These are phyloP conservation scores for Babesia caballi DNA, from an alignment of 169 alveolate genomes.

Conservation along the genomic window DNA sequence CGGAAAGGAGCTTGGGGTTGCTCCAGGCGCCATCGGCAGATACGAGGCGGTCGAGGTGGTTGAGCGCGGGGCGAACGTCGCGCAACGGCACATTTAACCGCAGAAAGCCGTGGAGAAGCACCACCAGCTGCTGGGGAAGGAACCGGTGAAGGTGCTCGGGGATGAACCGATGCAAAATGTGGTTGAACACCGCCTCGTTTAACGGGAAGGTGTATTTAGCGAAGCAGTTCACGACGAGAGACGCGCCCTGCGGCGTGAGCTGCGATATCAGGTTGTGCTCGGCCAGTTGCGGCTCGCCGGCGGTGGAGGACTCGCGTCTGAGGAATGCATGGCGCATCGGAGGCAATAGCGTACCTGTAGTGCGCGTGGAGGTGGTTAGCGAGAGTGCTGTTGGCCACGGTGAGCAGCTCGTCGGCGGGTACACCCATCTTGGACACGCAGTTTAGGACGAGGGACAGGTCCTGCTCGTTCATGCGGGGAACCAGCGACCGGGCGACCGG, in stretches of 20 bases:
- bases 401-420: slow-evolving; percentile 13
- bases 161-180: slow-evolving; percentile 30
- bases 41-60: slow-evolving; percentile 11
- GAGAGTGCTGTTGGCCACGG: slow-evolving; percentile 15
- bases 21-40: neutral
- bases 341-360: neutral
- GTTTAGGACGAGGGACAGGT: slow-evolving; percentile 57
- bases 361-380: slow-evolving; percentile 12
- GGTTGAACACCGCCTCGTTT: slow-evolving; percentile 10
- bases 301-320: neutral
- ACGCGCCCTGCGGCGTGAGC: slow-evolving; percentile 62
- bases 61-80: slow-evolving; percentile 7
- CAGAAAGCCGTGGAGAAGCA: slow-evolving; percentile 36
- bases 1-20: slow-evolving; percentile 45
- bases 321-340: neutral
- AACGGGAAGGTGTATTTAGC: slow-evolving; percentile 31
- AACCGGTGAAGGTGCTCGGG: slow-evolving; percentile 19
- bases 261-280: slow-evolving; percentile 32
- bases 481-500: slow-evolving; percentile 20
- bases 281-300: neutral
- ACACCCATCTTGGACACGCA: slow-evolving; percentile 41
- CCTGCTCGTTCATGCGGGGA: slow-evolving; percentile 61
- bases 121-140: slow-evolving; percentile 36
- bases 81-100: slow-evolving; percentile 16
- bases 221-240: slow-evolving; percentile 47